Percentiles rank a stretch among this genome's conserved stretches.
phyloP scores from a whole-genome alignment of 768 basidiomycete species.

The Filobasidium wieringae region DNA sequence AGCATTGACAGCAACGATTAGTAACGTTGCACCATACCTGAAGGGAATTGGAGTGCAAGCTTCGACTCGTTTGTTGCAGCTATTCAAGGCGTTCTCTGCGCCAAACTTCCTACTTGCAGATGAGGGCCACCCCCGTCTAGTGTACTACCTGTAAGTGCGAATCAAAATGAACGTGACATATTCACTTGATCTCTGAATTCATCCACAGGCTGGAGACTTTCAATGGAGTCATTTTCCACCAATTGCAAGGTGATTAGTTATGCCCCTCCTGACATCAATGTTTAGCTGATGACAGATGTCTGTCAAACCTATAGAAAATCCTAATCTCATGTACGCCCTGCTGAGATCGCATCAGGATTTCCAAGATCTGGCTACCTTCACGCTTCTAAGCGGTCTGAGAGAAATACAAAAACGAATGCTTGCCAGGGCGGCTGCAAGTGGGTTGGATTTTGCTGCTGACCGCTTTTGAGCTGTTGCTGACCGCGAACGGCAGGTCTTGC shows the following conservation, averaged over 20 bases:
- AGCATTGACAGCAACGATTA: conserved; percentile 76
- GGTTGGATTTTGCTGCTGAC: background rate
- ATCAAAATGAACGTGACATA: background rate
- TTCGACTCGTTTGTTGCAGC: conserved; percentile 70
- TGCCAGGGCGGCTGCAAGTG: conserved; percentile 41
- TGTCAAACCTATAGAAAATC: conserved; percentile 51
- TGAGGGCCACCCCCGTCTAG: conserved; percentile 82
- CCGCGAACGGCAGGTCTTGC: background rate
- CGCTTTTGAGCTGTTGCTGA: background rate
- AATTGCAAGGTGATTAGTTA: conserved; percentile 43
- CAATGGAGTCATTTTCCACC: conserved; percentile 67
- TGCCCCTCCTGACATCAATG: background rate
- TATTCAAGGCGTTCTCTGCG: conserved; percentile 82
- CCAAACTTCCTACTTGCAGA: conserved; percentile 81
- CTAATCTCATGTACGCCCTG: conserved; percentile 76
- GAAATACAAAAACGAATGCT: conserved; percentile 65
- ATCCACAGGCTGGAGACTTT: conserved; percentile 69
- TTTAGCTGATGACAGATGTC: background rate
- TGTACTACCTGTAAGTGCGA: conserved; percentile 70
- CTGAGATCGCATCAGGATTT: conserved; percentile 72
- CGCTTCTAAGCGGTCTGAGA: conserved; percentile 66
- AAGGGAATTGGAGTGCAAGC: conserved; percentile 67
- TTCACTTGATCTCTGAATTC: background rate
- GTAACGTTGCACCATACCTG: conserved; percentile 78
- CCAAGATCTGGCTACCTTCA: conserved; percentile 84